These are phyloP conservation scores for Melastoma candidum DNA, from an alignment of 441 rosid species.

Conservation along the genomic window DNA sequence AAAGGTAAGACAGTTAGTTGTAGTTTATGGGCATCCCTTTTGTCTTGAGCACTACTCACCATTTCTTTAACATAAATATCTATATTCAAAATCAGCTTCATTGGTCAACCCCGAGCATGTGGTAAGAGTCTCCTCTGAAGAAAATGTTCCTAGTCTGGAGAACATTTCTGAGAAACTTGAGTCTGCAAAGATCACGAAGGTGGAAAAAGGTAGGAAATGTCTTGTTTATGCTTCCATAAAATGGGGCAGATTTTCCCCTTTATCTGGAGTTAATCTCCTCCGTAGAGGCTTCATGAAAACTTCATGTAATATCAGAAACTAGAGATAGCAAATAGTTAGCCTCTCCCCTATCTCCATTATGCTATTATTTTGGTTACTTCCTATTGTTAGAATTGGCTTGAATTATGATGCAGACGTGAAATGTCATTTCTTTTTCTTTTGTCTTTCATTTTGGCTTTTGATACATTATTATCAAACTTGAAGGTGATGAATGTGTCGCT, in stretches of 20 bases:
- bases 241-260: too few relatives aligned
- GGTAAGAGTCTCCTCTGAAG: slow-evolving; percentile 28
- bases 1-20: slow-evolving; percentile 33
- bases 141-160: slow-evolving; percentile 29
- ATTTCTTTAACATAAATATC: too few relatives aligned
- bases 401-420: slow-evolving; percentile 3
- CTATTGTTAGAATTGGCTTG: too few relatives aligned
- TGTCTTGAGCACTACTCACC: too few relatives aligned
- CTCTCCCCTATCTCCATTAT: too few relatives aligned
- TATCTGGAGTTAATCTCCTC: too few relatives aligned
- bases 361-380: too few relatives aligned
- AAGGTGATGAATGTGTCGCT: slow-evolving; percentile 35
- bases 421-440: neutral
- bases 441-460: slow-evolving; percentile 5
- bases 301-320: too few relatives aligned
- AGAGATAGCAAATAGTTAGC: too few relatives aligned
- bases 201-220: slow-evolving; percentile 40
- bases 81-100: too few relatives aligned
- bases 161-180: slow-evolving; percentile 18
- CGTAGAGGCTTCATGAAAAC: too few relatives aligned
- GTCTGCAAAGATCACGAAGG: slow-evolving; percentile 31
- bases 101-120: slow-evolving; percentile 18
- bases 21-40: too few relatives aligned
- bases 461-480: slow-evolving; percentile 13
- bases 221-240: neutral